These are phyloP conservation scores for Ophiostoma australiae DNA, from an alignment of 2,329 filamentous ascomycete genomes.

Conservation along the genomic window DNA sequence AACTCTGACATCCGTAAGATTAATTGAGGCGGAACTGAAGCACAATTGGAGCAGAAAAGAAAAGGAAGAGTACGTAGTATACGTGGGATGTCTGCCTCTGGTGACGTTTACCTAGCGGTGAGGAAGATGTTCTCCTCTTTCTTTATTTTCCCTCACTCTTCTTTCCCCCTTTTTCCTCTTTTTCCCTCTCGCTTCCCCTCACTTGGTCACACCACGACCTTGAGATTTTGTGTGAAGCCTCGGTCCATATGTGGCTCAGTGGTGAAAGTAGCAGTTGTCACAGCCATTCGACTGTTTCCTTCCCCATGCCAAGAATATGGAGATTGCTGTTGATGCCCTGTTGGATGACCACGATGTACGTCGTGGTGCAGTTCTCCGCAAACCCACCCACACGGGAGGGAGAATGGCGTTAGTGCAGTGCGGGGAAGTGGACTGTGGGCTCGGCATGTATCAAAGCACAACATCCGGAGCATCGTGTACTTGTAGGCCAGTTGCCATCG, in stretches of 20 bases:
- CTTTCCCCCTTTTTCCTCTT: neutral
- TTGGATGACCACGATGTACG: neutral
- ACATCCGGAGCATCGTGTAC: too few species aligned
- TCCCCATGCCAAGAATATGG: neutral
- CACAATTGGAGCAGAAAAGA: neutral
- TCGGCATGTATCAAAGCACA: neutral
- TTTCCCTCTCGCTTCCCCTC: neutral
- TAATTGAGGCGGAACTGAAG: neutral
- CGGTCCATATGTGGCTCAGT: neutral
- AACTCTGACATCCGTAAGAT: neutral
- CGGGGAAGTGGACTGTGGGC: constrained; percentile 10
- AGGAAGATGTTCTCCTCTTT: neutral
- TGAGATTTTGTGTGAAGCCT: neutral
- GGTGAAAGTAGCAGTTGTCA: neutral
- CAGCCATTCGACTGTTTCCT: neutral
- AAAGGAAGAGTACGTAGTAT: neutral
- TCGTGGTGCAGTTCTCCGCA: neutral
- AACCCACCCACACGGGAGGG: neutral
- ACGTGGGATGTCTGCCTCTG: neutral
- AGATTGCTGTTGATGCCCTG: too few species aligned
- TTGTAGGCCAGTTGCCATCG: too few species aligned
- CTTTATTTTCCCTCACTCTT: neutral
- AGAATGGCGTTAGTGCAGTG: constrained; percentile 6
- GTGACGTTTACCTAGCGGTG: neutral
- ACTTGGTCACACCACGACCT: neutral